Evolutionary conservation across 768 basidiomycete species (phyloP), one percentile per base, ranked within the genome.

Genomic region (Sutorius australiensis): DNA sequence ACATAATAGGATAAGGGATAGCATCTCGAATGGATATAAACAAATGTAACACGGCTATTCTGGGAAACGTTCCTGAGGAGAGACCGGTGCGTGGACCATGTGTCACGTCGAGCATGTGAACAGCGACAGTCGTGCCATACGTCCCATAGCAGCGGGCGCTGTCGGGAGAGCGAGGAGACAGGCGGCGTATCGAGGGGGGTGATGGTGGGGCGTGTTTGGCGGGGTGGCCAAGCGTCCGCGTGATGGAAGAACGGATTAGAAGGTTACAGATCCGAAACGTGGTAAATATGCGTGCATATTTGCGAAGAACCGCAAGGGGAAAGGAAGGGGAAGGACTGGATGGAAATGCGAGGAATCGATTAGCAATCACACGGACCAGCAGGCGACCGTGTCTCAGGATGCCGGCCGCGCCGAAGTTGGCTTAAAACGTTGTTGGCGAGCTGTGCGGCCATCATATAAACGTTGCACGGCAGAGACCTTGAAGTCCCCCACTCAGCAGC

Each of bases 361-460:
- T 45, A 42, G 48, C 46, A 55, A 38, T 42, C 46, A 57, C 43
- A 17, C 42, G 36, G 43, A 16, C 33, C 40, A 37, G 21, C 12
- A 36, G 31, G 42, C 32, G n/a, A 32, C 31, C 31, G 16, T 40
- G 56, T 61, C 57, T 52, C 51, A 62, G 41, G 49, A 60, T 58
- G 60, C 63, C 57, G 57, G 19, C 39, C 48, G 51, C 43, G 48
- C 57, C 49, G 60, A 58, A 50, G n/a, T 30, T 57, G 53, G 48
- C 34, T 6, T 6, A 31, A 48, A 64, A 63, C 58, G 62, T 57
- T 57, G 64, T 53, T 65, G 45, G 48, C 28, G 44, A 53, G 59
- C 58, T 54, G 48, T 59, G 55, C 48, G 28, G 28, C 27, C n/a
- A 31, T 39, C 53, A 51, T 58, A 47, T 24, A 39, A 54, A 59